Conservation (phyloP, 805 yeast genomes). For the Starmerella etchellsii region DNA sequence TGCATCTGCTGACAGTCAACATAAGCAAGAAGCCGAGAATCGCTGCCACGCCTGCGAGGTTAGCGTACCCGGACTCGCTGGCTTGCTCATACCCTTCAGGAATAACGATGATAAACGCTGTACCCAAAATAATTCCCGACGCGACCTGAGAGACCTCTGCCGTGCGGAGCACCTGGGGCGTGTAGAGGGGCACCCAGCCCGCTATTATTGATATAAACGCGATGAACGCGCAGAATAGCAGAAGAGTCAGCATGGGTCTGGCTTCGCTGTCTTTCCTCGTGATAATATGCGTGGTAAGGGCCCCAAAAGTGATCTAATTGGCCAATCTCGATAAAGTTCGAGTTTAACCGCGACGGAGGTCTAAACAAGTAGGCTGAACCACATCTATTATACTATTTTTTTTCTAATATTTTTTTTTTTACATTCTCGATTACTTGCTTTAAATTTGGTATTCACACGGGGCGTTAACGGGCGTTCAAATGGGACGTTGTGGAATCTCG, state of each 20-base stretch:
- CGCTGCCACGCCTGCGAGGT: conserved; percentile 25
- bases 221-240: conserved; percentile 18
- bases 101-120: conserved; percentile 44
- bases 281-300: too few species aligned
- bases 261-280: too few species aligned
- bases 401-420: too few species aligned
- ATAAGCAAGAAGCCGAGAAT: conserved; percentile 43
- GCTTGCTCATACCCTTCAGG: conserved; percentile 50
- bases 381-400: too few species aligned
- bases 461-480: too few species aligned
- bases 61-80: conserved; percentile 18
- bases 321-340: too few species aligned
- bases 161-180: conserved; percentile 4
- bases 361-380: too few species aligned
- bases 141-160: conserved; percentile 37
- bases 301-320: too few species aligned
- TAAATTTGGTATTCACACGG: too few species aligned
- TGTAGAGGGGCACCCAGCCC: conserved; percentile 19
- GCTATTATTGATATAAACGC: conserved; percentile 20
- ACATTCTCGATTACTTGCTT: too few species aligned
- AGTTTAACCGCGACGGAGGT: too few species aligned
- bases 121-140: conserved; percentile 48
- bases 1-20: conserved; percentile 35
- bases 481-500: too few species aligned
- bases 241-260: conserved; percentile 15